These are phyloP conservation scores for Globisporangium viniferum DNA, from an alignment of 352 stramenopile genomes.

Conservation along the genomic window DNA sequence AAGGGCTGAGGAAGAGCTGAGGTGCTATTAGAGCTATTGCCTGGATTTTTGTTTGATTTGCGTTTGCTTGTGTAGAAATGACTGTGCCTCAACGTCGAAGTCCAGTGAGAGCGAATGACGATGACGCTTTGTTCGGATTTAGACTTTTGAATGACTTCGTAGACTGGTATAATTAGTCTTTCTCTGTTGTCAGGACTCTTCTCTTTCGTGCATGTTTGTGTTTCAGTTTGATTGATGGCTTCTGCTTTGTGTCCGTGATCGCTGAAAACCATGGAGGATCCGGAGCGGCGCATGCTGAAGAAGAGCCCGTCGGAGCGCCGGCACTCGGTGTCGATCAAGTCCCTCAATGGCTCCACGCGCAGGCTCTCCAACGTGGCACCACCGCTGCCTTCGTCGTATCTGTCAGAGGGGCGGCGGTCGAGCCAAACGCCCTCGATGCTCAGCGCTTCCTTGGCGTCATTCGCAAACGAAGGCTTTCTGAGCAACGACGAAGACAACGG, in stretches of 20 bases:
- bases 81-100: not conserved
- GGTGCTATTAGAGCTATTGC: not conserved
- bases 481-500: not conserved
- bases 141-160: not conserved
- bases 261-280: slow-evolving; percentile 6
- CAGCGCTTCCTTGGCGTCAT: slow-evolving; percentile 8
- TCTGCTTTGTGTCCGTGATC: not conserved
- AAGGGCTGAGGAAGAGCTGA: not conserved
- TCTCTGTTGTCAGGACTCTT: not conserved
- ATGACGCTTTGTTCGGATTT: not conserved
- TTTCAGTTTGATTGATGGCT: not conserved
- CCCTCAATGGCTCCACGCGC: not conserved
- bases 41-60: too few relatives aligned
- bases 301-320: not conserved
- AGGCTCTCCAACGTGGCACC: not conserved
- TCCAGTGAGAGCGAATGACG: not conserved
- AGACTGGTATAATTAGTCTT: not conserved
- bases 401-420: not conserved
- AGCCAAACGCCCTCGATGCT: slow-evolving; percentile 9
- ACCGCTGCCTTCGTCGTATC: not conserved
- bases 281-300: not conserved
- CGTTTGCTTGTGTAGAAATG: not conserved
- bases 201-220: not conserved
- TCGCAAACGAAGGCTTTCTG: slow-evolving; percentile 5
- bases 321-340: not conserved